Conservation (phyloP, 305 asterid genomes). For the Solanum hybrid region DNA sequence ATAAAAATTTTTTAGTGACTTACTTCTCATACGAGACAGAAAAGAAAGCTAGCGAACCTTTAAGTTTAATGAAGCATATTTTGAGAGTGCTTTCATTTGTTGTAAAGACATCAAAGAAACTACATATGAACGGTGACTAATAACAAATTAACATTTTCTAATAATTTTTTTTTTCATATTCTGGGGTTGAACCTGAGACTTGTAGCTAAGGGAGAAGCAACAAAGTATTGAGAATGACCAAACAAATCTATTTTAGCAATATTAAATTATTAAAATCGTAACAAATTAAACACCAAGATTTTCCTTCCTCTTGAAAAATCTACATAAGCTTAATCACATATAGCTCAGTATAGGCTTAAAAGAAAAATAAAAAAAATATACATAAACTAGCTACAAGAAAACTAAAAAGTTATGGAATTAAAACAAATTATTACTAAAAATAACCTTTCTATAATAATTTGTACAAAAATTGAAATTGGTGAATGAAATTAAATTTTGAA, state of each 20-base stretch:
- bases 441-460: not conserved
- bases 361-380: not conserved
- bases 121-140: not conserved
- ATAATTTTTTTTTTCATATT: too few species aligned
- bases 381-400: not conserved
- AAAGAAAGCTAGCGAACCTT: not conserved
- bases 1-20: not conserved
- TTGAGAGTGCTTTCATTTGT: not conserved
- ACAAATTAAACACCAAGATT: not conserved
- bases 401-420: not conserved
- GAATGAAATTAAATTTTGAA: constrained; percentile 1
- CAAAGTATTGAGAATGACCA: not conserved
- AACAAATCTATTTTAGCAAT: not conserved
- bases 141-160: not conserved
- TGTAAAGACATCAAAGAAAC: not conserved
- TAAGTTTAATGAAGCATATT: not conserved
- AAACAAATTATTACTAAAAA: not conserved
- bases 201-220: too few species aligned
- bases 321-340: not conserved
- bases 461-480: constrained; percentile 15
- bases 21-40: rapidly evolving
- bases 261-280: not conserved
- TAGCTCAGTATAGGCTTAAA: not conserved
- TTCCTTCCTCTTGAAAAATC: not conserved
- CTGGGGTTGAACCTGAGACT: not conserved